Conservation (phyloP, 2,329 filamentous ascomycete species). For the Fusarium miscanthi region DNA sequence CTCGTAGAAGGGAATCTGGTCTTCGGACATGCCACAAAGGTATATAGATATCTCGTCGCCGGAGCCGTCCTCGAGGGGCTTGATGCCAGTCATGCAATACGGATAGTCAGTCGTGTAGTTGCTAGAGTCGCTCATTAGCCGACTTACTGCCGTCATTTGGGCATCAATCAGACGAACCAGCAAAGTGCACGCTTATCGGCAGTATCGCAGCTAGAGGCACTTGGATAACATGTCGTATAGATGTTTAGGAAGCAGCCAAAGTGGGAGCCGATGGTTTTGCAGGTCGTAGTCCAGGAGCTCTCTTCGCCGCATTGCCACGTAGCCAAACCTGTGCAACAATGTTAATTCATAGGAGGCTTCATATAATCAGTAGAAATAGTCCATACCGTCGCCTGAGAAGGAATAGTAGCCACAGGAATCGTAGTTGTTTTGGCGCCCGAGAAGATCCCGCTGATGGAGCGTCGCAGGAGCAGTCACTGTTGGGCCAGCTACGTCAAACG, state of each 20-base stretch:
- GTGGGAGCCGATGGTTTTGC: background rate
- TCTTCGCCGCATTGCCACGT: background rate
- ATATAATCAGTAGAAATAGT: fast-evolving
- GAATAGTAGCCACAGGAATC: background rate
- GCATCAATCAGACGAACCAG: background rate
- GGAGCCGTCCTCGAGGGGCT: background rate
- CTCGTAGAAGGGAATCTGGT: background rate
- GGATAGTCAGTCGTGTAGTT: too few species aligned
- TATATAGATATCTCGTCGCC: background rate
- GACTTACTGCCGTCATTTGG: fast-evolving
- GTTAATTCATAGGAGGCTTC: background rate
- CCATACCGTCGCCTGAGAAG: background rate
- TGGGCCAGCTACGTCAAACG: background rate
- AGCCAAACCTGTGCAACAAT: background rate
- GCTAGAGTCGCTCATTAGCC: background rate
- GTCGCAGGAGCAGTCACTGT: background rate
- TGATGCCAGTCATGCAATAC: background rate
- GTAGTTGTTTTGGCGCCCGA: background rate
- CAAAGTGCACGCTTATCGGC: background rate
- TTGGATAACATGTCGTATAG: background rate
- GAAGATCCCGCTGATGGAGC: background rate
- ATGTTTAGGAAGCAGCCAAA: background rate
- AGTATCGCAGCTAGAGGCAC: background rate
- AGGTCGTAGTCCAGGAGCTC: background rate
- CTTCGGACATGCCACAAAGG: background rate